These are phyloP conservation scores for Fusarium secorum DNA, from an alignment of 2,329 filamentous ascomycete genomes.

Conservation along the genomic window DNA sequence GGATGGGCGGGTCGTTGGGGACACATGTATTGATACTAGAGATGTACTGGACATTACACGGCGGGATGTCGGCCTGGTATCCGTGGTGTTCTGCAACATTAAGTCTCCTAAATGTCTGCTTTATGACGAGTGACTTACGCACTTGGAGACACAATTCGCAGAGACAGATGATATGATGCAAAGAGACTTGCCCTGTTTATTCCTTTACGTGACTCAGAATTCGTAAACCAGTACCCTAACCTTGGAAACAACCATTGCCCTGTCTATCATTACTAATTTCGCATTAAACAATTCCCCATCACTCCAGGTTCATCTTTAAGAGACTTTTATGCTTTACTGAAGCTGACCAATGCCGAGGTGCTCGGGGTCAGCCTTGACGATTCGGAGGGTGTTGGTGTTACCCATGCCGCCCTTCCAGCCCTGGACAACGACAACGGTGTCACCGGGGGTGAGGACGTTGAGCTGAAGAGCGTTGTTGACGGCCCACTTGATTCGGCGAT, in stretches of 20 bases:
- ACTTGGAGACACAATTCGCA: background rate
- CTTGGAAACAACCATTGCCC: constrained; percentile 39
- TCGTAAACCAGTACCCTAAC: constrained; percentile 40
- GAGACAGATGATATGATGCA: background rate
- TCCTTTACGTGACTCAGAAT: constrained; percentile 39
- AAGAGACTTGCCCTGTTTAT: constrained; percentile 27
- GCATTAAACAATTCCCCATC: constrained; percentile 37
- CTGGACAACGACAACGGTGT: constrained; percentile 83
- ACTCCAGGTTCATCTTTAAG: constrained; percentile 18
- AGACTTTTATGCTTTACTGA: constrained; percentile 32
- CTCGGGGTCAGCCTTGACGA: constrained; percentile 67
- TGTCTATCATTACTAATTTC: constrained; percentile 45
- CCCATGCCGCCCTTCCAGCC: constrained; percentile 93
- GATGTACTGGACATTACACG: constrained; percentile 9
- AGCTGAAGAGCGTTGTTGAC: constrained; percentile 87
- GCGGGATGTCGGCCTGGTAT: background rate
- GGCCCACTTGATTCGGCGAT: constrained; percentile 97
- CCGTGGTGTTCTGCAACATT: background rate
- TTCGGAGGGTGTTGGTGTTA: constrained; percentile 83
- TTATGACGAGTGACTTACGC: background rate
- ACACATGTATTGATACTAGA: background rate
- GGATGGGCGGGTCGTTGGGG: background rate
- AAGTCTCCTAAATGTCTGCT: too few relatives aligned
- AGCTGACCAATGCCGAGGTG: constrained; percentile 64
- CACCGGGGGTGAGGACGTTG: constrained; percentile 74